Evolutionary conservation across 2,329 filamentous ascomycete species (phyloP).

Genomic region (Amauroascus niger): DNA sequence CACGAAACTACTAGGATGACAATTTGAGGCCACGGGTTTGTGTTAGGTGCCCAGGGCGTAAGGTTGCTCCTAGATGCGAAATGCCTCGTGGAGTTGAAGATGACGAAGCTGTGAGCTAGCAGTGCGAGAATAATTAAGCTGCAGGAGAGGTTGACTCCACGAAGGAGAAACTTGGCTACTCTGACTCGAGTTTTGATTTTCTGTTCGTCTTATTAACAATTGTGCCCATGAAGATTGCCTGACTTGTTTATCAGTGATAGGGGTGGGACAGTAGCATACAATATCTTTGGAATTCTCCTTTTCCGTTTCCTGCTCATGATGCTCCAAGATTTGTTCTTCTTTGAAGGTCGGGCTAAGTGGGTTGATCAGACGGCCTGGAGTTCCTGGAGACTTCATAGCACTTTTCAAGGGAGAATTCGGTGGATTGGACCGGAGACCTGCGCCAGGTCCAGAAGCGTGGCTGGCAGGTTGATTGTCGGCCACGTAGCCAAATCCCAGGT

Average conservation of each 20-base stretch:
- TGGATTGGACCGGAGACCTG: conserved; percentile 46
- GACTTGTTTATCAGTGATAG: background rate
- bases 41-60: conserved; percentile 71
- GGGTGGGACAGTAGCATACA: conserved; percentile 48
- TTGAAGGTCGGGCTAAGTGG: conserved; percentile 83
- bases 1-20: conserved; percentile 68
- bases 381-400: conserved; percentile 78
- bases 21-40: conserved; percentile 81
- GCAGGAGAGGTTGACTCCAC: conserved; percentile 93
- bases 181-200: conserved; percentile 87
- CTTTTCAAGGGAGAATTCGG: conserved; percentile 79
- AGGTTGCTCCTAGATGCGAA: conserved; percentile 69
- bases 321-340: conserved; percentile 79
- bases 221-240: background rate
- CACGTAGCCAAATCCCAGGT: conserved; percentile 91
- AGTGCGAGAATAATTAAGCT: conserved; percentile 89
- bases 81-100: conserved; percentile 78
- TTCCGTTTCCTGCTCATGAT: conserved; percentile 69
- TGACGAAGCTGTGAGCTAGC: conserved; percentile 74
- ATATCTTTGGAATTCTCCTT: conserved; percentile 79
- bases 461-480: conserved; percentile 44
- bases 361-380: conserved; percentile 64
- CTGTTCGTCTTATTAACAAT: conserved; percentile 39
- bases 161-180: conserved; percentile 88
- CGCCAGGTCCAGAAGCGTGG: conserved; percentile 44